Conservation (phyloP, 2,329 filamentous ascomycete genomes). For the Didymella pomorum region DNA sequence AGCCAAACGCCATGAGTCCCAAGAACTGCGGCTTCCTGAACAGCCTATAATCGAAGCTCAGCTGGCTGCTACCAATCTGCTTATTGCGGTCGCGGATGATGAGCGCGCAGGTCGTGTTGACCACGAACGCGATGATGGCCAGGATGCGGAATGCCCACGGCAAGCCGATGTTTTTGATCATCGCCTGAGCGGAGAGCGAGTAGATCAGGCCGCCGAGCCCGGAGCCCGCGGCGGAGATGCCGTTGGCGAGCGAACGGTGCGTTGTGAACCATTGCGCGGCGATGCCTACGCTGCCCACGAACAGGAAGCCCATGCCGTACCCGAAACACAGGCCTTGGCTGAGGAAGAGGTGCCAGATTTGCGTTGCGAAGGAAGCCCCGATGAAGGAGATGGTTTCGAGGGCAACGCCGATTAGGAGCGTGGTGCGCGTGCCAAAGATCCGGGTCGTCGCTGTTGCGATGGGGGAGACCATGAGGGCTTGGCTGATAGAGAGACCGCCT, state of each 20-base stretch:
- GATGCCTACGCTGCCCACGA: conserved; percentile 72
- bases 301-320: conserved; percentile 79
- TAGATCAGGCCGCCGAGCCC: conserved; percentile 79
- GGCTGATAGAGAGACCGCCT: conserved; percentile 73
- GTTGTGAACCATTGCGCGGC: conserved; percentile 78
- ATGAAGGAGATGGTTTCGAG: conserved; percentile 72
- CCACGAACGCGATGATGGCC: conserved; percentile 68
- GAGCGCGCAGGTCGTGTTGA: conserved; percentile 69
- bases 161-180: conserved; percentile 70
- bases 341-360: conserved; percentile 79
- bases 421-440: conserved; percentile 68
- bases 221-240: conserved; percentile 71
- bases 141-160: conserved; percentile 73
- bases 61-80: conserved; percentile 70
- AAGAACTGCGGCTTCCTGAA: conserved; percentile 70
- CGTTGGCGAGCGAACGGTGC: conserved; percentile 73
- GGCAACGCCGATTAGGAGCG: conserved; percentile 69
- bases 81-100: conserved; percentile 77
- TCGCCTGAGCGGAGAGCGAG: conserved; percentile 71
- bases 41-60: conserved; percentile 56
- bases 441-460: conserved; percentile 69
- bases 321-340: conserved; percentile 79
- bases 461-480: conserved; percentile 73
- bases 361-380: conserved; percentile 71
- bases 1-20: conserved; percentile 71